These are phyloP conservation scores for Aspergillus persii DNA, from an alignment of 2,329 filamentous ascomycete genomes.

Conservation along the genomic window DNA sequence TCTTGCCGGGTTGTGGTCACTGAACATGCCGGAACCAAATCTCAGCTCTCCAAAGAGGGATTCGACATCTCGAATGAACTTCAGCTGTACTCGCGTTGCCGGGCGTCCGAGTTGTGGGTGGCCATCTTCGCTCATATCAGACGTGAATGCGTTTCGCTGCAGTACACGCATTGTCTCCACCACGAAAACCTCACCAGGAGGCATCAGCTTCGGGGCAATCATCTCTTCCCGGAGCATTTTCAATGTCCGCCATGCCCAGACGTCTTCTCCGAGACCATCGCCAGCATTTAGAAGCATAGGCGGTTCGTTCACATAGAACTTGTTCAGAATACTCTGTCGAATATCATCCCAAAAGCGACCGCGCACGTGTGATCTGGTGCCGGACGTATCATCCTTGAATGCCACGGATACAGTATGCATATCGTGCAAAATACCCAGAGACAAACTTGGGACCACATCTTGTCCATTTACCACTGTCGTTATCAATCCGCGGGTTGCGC, in stretches of 20 bases:
- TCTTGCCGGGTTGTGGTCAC: constrained; percentile 71
- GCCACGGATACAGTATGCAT: constrained; percentile 69
- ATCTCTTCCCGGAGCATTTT: constrained; percentile 66
- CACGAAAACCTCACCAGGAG: constrained; percentile 73
- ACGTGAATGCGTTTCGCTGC: constrained; percentile 63
- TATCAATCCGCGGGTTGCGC: constrained; percentile 69
- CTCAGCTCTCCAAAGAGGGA: constrained; percentile 66
- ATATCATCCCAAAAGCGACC: constrained; percentile 65
- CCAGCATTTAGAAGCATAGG: constrained; percentile 44
- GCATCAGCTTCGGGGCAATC: constrained; percentile 67
- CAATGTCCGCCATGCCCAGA: constrained; percentile 68
- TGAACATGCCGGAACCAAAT: constrained; percentile 71
- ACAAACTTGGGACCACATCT: constrained; percentile 72
- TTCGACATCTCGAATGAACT: constrained; percentile 70
- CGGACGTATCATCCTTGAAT: constrained; percentile 69
- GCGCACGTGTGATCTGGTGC: constrained; percentile 65
- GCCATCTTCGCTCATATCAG: constrained; percentile 42
- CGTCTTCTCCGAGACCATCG: constrained; percentile 58
- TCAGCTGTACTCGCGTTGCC: constrained; percentile 66
- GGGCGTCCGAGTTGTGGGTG: constrained; percentile 57
- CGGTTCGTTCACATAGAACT: constrained; percentile 56
- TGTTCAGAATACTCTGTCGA: constrained; percentile 59
- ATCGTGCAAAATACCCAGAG: constrained; percentile 71
- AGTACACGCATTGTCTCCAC: constrained; percentile 68
- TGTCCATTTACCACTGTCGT: constrained; percentile 71